Evolutionary conservation across 192 early-diverging fungal species (phyloP), one percentile per base, ranked within the genome.

Genomic region (Backusella australiensis): DNA sequence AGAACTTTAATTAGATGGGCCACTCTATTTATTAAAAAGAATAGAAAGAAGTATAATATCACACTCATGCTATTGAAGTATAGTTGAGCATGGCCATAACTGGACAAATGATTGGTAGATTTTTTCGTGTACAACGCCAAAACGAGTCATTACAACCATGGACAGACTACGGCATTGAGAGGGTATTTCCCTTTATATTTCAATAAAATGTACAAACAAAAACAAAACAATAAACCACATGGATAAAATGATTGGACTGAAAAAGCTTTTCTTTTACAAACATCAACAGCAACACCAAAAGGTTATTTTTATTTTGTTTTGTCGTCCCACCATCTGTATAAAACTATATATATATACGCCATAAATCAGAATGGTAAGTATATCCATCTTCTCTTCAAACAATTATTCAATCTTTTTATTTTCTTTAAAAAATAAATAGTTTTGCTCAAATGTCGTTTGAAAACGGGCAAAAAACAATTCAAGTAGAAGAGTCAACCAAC

Each of bases 401-500:
- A 14, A 4, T 14, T 63, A 63, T 63, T 29, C 23, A 29, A 63
- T 63, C 23, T 63, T 29, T 59, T 29, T 63, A 26, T 11, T 63
- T 63, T 63, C 8, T 19, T 49, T 6, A 6, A n/a, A 29, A 26
- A 63, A 63, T 14, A 29, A 63, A 63, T 63, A 26, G 7, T 29
- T 29, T 63, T 29, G 56, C 56, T 63, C 56, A 63, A 63, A 63
- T 63, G 56, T 63, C 56, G 8, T 63, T 63, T 63, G 56, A 63
- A 63, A 63, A 26, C 23, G 56, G 56, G 56, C 56, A 63, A 63
- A 68, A 68, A 36, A n/a, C 5, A 11, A 68, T 68, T 36, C 67
- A 68, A 35, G 6, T 35, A 17, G 67, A 68, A 17, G 67, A 36
- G 29, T n/a, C 29, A 35, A 6, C 12, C 29, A 68, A 68, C 19